A percentile compares a stretch with the other conserved stretches of the same genome.
phyloP scores from a whole-genome alignment of 192 early-diverging fungal genomes.

The Entomortierella lignicola region DNA sequence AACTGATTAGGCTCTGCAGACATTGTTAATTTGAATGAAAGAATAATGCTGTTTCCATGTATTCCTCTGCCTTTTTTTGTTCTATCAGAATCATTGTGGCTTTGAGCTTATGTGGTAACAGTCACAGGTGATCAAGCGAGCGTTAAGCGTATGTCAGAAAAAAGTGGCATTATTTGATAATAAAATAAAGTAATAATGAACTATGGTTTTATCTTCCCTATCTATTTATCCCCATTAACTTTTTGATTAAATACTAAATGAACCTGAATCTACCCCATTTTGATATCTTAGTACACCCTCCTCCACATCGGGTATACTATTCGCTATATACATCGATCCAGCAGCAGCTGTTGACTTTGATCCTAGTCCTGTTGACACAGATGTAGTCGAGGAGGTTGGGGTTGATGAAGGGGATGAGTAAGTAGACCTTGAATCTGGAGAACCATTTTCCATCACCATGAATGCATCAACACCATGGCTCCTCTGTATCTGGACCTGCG shows the following conservation, averaged over 20 bases:
- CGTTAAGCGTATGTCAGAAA: no score
- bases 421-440: neutral
- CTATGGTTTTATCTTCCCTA: neutral
- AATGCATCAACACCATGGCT: constrained; percentile 91
- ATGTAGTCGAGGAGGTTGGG: neutral
- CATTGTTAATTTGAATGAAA: neutral
- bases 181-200: neutral
- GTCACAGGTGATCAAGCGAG: no score
- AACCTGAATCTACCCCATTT: constrained; percentile 49
- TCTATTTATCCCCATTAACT: no score
- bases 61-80: no score
- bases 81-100: no score
- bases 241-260: constrained; percentile 26
- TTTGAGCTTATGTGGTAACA: no score
- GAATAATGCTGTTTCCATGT: no score
- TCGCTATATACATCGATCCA: constrained; percentile 45
- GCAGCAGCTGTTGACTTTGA: neutral
- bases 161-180: neutral
- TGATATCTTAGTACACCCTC: constrained; percentile 52
- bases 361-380: neutral
- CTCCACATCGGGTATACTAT: constrained; percentile 41
- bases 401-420: neutral
- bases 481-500: constrained; percentile 79
- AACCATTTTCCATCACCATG: constrained; percentile 60
- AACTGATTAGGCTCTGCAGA: constrained; percentile 20